Conservation (phyloP, 139 green algal species). For the Diplosphaera chodatii region DNA sequence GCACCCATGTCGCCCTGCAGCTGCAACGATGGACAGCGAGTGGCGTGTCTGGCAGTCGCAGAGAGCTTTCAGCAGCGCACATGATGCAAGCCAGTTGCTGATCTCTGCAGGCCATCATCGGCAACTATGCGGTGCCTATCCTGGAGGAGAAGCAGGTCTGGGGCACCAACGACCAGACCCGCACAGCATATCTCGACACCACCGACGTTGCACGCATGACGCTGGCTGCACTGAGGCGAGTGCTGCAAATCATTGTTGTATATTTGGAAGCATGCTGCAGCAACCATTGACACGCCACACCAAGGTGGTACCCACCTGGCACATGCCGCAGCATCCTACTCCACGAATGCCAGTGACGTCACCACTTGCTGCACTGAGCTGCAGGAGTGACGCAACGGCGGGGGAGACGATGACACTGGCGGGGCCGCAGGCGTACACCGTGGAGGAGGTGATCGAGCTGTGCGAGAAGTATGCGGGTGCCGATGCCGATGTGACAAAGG, state of each 20-base stretch:
- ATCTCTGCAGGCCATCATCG: conserved; percentile 96
- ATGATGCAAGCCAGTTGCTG: no score
- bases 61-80: no score
- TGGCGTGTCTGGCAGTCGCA: no score
- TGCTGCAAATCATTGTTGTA: no score
- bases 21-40: no score
- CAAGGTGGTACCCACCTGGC: no score
- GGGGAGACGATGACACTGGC: conserved; percentile 81
- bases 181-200: conserved; percentile 93
- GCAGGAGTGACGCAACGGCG: conserved; percentile 52
- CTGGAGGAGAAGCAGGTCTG: conserved; percentile 94
- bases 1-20: no score
- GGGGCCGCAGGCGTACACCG: conserved; percentile 86
- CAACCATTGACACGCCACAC: no score
- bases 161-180: conserved; percentile 89
- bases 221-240: conserved; percentile 74
- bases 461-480: conserved; percentile 84
- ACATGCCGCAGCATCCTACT: no score
- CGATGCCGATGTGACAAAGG: conserved; percentile 68
- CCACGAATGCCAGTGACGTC: no score
- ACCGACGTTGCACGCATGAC: conserved; percentile 81
- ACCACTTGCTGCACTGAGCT: no score
- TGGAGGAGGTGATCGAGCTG: conserved; percentile 84
- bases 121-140: conserved; percentile 97
- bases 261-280: no score